Evolutionary conservation across 176 grass and related monocot genomes (phyloP), one percentile per base, ranked within the genome.

Genomic region (Rhipidocladum racemiflorum): DNA sequence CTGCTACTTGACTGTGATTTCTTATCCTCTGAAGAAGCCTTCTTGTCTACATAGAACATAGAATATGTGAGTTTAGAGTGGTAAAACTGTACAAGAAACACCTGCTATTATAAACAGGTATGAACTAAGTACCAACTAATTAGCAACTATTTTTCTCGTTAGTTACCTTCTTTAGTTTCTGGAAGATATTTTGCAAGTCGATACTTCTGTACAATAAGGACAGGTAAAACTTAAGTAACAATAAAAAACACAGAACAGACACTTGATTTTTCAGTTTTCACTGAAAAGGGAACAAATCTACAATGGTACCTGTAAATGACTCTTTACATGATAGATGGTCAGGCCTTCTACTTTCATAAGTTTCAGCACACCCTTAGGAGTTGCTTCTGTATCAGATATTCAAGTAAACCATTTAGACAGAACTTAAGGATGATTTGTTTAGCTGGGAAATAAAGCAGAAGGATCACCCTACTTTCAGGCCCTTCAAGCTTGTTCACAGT

Each of bases 291-390:
- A 6, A 30, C 1, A 18, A 25, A 32, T 10, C 6, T 56, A n/a
- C 9, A 85, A 2, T 36, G 12, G 38, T 75, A 98, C 95, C 95
- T 98, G 96, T 45, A 99, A 90, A 67, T 99, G 96, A 81, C 92
- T 95, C 91, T 99, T 99, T 85, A 99, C 96, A 85, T 99, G 96
- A 68, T 90, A 99, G 32, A 99, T 95, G 7, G 96, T 99, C 59
- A 99, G 80, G 64, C 91, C 92, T 64, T 95, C 91, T 74, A 99
- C 92, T 69, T 95, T 95, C 96, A 99, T 99, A 64, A 99, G 89
- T 79, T 95, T 99, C 53, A 38, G 36, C 36, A 99, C 91, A 66
- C 92, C 96, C 72, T 99, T 99, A 24, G 96, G 96, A 82, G 96
- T 99, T 84, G 96, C 96, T 79, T 93, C 96, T 99, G 88, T 65